Conservation (phyloP, 345 rosid species). For the Populus pruinosa region DNA sequence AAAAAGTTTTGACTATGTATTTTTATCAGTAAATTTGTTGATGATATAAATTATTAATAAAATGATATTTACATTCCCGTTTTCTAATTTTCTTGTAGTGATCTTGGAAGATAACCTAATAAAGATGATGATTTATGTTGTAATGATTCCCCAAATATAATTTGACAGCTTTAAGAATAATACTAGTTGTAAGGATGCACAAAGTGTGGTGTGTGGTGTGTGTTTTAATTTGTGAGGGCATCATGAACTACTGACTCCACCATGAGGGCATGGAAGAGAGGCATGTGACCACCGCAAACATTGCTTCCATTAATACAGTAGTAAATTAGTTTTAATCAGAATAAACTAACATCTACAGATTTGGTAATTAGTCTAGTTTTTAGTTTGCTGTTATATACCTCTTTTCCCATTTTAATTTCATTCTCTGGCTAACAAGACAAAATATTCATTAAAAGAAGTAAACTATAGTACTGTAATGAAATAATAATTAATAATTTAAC, state of each 20-base stretch:
- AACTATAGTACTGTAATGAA: not conserved
- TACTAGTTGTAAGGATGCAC: not conserved
- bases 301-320: slow-evolving; percentile 8
- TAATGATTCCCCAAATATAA: not conserved
- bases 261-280: slow-evolving; percentile 1
- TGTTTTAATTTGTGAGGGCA: slow-evolving; percentile 3
- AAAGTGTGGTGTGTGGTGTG: not conserved
- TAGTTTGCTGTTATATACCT: not conserved
- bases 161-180: not conserved
- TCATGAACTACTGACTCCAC: slow-evolving; percentile 8
- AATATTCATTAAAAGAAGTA: slow-evolving; percentile 6
- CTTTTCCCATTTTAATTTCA: not conserved
- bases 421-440: slow-evolving; percentile 3
- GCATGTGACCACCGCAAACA: slow-evolving; percentile 29
- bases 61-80: no score
- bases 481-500: not conserved
- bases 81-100: no score
- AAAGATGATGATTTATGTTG: not conserved
- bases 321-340: not conserved
- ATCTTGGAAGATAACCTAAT: not conserved
- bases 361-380: not conserved
- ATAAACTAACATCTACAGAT: not conserved
- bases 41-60: no score
- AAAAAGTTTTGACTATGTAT: no score
- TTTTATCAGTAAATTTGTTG: no score